Conservation (phyloP, 2,329 filamentous ascomycete species). For the Trichoderma koningiopsis region DNA sequence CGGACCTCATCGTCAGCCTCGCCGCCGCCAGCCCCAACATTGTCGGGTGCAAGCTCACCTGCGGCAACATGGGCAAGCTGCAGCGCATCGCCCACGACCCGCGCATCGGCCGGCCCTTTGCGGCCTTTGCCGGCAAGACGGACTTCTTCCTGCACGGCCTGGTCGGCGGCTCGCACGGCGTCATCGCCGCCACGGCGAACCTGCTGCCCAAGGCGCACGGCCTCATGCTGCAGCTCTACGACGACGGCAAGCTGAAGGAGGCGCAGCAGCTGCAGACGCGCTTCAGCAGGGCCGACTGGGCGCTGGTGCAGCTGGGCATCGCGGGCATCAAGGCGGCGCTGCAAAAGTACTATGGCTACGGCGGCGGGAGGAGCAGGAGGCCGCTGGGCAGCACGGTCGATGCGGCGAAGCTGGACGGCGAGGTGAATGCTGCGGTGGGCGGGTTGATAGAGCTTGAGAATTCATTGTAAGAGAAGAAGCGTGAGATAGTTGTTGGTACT, state of each 20-base stretch:
- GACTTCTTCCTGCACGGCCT: constrained; percentile 48
- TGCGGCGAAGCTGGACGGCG: constrained; percentile 31
- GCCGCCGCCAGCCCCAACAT: constrained; percentile 56
- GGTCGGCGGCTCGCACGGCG: constrained; percentile 44
- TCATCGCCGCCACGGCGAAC: constrained; percentile 46
- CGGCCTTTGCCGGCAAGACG: constrained; percentile 43
- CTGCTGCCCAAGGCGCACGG: constrained; percentile 43
- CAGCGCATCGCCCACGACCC: constrained; percentile 50
- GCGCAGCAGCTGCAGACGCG: constrained; percentile 42
- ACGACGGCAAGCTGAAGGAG: constrained; percentile 38
- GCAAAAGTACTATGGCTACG: constrained; percentile 28
- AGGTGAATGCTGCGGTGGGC: constrained; percentile 28
- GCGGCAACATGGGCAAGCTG: constrained; percentile 67
- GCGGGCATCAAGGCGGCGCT: constrained; percentile 36
- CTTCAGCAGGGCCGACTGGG: constrained; percentile 36
- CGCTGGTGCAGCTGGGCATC: constrained; percentile 35
- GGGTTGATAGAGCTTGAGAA: constrained; percentile 32
- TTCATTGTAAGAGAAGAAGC: constrained; percentile 23
- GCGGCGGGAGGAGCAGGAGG: constrained; percentile 32
- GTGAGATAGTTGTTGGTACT: neutral
- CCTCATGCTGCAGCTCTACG: constrained; percentile 40
- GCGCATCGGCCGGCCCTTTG: constrained; percentile 34
- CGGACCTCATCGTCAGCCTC: constrained; percentile 59
- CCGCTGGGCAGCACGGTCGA: constrained; percentile 32
- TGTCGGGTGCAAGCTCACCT: constrained; percentile 66